phyloP scores from a whole-genome alignment of 192 early-diverging fungal species.

The Borealophlyctis nickersoniae region DNA sequence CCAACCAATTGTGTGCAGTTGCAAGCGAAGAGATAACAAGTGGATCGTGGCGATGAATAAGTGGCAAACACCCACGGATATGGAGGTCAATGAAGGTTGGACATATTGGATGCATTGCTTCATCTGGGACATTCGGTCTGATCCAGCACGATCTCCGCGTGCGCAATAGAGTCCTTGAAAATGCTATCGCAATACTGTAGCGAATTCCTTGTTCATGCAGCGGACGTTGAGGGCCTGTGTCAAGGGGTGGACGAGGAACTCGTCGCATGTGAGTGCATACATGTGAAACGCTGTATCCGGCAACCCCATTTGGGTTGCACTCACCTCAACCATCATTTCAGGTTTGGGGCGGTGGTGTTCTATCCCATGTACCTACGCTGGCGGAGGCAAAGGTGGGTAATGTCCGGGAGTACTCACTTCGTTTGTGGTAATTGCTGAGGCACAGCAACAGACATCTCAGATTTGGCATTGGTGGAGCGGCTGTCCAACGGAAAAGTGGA shows the following conservation, averaged over 20 bases:
- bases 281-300: not conserved
- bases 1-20: slow-evolving; percentile 48
- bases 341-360: slow-evolving; percentile 76
- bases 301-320: not conserved
- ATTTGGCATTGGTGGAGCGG: slow-evolving; percentile 74
- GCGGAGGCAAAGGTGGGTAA: slow-evolving; percentile 70
- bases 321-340: slow-evolving; percentile 19
- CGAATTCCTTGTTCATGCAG: slow-evolving; percentile 96
- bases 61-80: slow-evolving; percentile 95
- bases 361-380: slow-evolving; percentile 94
- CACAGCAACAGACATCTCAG: slow-evolving; percentile 47
- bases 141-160: not conserved
- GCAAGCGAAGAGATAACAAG: slow-evolving; percentile 59
- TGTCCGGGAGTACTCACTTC: not conserved
- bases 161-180: not conserved
- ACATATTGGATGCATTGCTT: not conserved
- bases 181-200: slow-evolving; percentile 29
- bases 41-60: slow-evolving; percentile 98
- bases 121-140: not conserved
- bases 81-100: slow-evolving; percentile 68
- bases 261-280: slow-evolving; percentile 61
- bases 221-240: slow-evolving; percentile 96
- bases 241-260: slow-evolving; percentile 88
- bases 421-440: not conserved
- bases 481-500: slow-evolving; percentile 84